phyloP scores from a whole-genome alignment of 805 yeast genomes.

The Candida dendrica region DNA sequence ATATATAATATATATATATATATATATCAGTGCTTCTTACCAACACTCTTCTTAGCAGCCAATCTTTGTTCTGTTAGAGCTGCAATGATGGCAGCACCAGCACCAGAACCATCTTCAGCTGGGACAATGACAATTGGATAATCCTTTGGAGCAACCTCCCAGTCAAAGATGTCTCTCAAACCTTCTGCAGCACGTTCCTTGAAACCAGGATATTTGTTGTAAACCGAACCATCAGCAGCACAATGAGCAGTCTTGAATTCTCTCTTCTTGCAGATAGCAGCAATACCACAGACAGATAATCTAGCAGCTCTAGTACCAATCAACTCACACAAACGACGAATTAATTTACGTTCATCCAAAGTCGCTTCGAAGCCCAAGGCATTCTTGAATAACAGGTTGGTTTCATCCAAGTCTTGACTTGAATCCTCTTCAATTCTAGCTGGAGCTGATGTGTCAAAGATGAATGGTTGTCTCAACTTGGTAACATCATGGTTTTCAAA shows the following conservation, averaged over 20 bases:
- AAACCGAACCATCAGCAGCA: slow-evolving; percentile 97
- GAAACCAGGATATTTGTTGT: slow-evolving; percentile 89
- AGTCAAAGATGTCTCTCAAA: slow-evolving; percentile 80
- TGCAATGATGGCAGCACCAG: slow-evolving; percentile 97
- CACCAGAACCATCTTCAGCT: slow-evolving; percentile 98
- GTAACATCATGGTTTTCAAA: slow-evolving; percentile 65
- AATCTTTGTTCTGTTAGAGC: slow-evolving; percentile 84
- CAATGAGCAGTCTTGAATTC: slow-evolving; percentile 70
- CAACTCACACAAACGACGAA: slow-evolving; percentile 77
- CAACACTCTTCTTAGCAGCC: slow-evolving; percentile 62
- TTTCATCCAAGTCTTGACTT: slow-evolving; percentile 62
- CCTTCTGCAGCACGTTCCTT: slow-evolving; percentile 83
- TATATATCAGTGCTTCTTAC: slow-evolving; percentile 24
- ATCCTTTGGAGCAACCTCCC: slow-evolving; percentile 43
- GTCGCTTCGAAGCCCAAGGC: slow-evolving; percentile 61
- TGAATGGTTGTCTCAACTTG: slow-evolving; percentile 53
- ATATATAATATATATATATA: too few species aligned
- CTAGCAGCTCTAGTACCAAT: slow-evolving; percentile 92
- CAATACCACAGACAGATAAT: slow-evolving; percentile 89
- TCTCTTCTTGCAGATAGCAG: slow-evolving; percentile 87
- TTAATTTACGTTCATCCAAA: slow-evolving; percentile 68
- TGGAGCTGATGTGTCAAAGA: slow-evolving; percentile 86
- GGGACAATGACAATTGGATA: slow-evolving; percentile 83
- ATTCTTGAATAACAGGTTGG: slow-evolving; percentile 55
- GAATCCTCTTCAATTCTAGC: slow-evolving; percentile 86